These are phyloP conservation scores for Lentinula raphanica DNA, from an alignment of 768 basidiomycete species.

Conservation along the genomic window DNA sequence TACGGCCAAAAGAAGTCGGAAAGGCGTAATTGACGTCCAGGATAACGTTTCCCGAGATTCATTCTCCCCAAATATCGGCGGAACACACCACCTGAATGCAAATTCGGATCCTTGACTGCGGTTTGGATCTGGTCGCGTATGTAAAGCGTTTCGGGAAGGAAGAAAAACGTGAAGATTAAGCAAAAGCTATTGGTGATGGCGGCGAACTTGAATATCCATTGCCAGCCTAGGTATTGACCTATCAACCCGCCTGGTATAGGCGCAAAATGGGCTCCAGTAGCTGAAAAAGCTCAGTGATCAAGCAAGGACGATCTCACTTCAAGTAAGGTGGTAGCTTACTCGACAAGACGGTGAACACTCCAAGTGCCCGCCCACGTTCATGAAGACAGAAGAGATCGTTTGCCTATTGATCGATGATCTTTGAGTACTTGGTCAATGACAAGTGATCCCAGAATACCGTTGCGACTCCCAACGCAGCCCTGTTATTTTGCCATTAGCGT, in stretches of 20 bases:
- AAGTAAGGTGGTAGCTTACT: neutral
- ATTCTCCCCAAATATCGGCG: neutral
- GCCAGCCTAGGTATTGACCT: constrained; percentile 6
- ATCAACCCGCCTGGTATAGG: constrained; percentile 3
- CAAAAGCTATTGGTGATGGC: neutral
- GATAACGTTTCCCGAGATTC: neutral
- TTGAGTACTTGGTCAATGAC: neutral
- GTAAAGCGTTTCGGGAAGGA: constrained; percentile 4
- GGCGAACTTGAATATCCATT: constrained; percentile 3
- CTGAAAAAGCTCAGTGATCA: neutral
- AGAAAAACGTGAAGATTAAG: constrained; percentile 3
- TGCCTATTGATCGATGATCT: neutral
- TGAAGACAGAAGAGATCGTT: constrained; percentile 3
- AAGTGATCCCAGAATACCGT: neutral
- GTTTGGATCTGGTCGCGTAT: neutral
- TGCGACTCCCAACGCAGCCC: constrained; percentile 2
- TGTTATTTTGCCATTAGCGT: neutral
- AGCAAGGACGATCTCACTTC: neutral
- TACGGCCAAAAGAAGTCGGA: constrained; percentile 4
- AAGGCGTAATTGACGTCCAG: neutral
- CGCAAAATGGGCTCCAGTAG: constrained; percentile 2
- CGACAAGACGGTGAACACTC: neutral
- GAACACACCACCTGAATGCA: neutral
- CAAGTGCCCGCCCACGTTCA: constrained; percentile 5
- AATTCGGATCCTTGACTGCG: neutral